Evolutionary conservation across 352 stramenopile species (phyloP).

Genomic region (Blastocystis hominis): DNA sequence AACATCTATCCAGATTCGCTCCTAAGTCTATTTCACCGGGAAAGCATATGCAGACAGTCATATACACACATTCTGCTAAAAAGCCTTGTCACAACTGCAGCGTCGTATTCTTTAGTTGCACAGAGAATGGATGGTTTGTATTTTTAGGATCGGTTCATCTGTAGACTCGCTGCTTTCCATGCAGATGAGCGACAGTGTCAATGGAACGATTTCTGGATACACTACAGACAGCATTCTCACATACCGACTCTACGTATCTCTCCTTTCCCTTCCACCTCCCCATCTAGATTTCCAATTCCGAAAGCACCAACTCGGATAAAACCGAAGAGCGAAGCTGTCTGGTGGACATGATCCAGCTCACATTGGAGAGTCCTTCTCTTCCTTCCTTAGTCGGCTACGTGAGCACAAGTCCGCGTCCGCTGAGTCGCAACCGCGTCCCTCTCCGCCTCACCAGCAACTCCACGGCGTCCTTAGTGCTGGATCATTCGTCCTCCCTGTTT

Average conservation of each 20-base stretch:
- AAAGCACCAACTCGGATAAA: not conserved
- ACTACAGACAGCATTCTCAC: not conserved
- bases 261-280: not conserved
- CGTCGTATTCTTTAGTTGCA: not conserved
- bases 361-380: not conserved
- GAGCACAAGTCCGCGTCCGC: not conserved
- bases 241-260: conserved; percentile 19
- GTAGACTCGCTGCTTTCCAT: not conserved
- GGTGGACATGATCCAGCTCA: not conserved
- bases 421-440: not conserved
- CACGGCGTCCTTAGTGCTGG: not conserved
- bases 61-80: not conserved
- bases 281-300: not conserved
- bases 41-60: not conserved
- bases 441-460: not conserved
- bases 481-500: conserved; percentile 2
- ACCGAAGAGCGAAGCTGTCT: not conserved
- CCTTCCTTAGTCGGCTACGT: not conserved
- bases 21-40: not conserved
- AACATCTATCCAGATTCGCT: not conserved
- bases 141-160: not conserved
- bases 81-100: not conserved
- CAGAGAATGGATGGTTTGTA: conserved; percentile 9
- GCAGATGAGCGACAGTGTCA: not conserved
- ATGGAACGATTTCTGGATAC: not conserved